Percentiles rank a stretch among this genome's conserved stretches.
Evolutionary conservation across 768 basidiomycete species (phyloP).

Genomic region (Kwoniella shandongensis): DNA sequence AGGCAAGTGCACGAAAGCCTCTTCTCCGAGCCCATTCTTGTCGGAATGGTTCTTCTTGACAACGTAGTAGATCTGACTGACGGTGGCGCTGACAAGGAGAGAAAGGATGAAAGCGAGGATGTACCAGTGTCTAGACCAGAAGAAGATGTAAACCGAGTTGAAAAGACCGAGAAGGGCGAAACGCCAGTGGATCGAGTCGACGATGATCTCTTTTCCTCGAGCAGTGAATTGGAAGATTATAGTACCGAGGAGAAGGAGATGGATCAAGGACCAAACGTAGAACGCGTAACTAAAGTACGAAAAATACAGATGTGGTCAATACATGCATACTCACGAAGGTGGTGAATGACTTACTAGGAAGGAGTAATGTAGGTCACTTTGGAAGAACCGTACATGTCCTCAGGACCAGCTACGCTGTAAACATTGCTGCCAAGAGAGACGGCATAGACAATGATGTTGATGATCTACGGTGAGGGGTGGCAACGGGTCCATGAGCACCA

Average conservation of each 20-base stretch:
- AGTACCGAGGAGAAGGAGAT: slow-evolving; percentile 84
- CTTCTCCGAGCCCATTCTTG: slow-evolving; percentile 67
- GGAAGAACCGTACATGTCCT: slow-evolving; percentile 52
- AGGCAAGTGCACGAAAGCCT: slow-evolving; percentile 89
- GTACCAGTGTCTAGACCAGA: slow-evolving; percentile 77
- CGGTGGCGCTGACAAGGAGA: slow-evolving; percentile 77
- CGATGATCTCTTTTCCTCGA: slow-evolving; percentile 69
- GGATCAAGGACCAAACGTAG: slow-evolving; percentile 71
- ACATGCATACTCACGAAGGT: too few relatives aligned
- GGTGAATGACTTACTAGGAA: slow-evolving; percentile 60
- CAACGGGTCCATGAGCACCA: neutral
- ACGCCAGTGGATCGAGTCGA: slow-evolving; percentile 88
- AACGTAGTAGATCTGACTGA: slow-evolving; percentile 87
- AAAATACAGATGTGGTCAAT: too few relatives aligned
- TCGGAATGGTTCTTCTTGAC: slow-evolving; percentile 78
- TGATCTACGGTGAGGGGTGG: slow-evolving; percentile 51
- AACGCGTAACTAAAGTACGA: slow-evolving; percentile 44
- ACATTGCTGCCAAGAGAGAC: slow-evolving; percentile 78
- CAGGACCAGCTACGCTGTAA: slow-evolving; percentile 76
- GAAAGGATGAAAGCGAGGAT: slow-evolving; percentile 77
- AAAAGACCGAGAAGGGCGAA: slow-evolving; percentile 83
- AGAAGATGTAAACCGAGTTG: slow-evolving; percentile 83
- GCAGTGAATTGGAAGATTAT: slow-evolving; percentile 61
- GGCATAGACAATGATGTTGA: slow-evolving; percentile 79
- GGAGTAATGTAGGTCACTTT: slow-evolving; percentile 81